These are phyloP conservation scores for Prunus fruticosa DNA, from an alignment of 306 rosid species.

Conservation along the genomic window DNA sequence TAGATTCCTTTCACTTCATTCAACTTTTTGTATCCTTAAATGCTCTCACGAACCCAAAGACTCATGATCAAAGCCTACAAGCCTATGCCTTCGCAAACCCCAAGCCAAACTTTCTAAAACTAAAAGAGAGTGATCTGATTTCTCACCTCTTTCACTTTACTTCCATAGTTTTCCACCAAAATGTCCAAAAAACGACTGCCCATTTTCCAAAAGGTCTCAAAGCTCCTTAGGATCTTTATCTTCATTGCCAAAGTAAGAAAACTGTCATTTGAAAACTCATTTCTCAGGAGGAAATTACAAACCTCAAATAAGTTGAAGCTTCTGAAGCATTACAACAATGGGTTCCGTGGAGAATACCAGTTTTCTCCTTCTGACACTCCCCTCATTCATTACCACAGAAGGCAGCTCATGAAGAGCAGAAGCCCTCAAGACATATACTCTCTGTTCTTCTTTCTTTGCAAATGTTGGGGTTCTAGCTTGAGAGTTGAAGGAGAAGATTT, in stretches of 20 bases:
- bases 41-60: neutral
- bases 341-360: constrained; percentile 36
- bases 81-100: neutral
- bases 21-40: constrained; percentile 40
- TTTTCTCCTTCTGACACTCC: constrained; percentile 57
- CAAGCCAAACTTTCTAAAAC: constrained; percentile 16
- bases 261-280: constrained; percentile 38
- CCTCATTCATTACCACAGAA: constrained; percentile 31
- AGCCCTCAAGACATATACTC: constrained; percentile 13
- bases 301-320: constrained; percentile 33
- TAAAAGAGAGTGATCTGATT: neutral
- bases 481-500: too few relatives aligned
- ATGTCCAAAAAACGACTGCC: constrained; percentile 44
- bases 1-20: constrained; percentile 6
- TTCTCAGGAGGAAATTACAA: constrained; percentile 29
- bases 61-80: too few relatives aligned
- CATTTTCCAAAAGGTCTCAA: constrained; percentile 38
- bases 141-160: neutral
- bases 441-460: too few relatives aligned
- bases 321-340: constrained; percentile 33
- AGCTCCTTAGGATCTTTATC: constrained; percentile 34
- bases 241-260: constrained; percentile 41
- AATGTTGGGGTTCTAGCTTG: too few relatives aligned
- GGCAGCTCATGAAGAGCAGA: constrained; percentile 9
- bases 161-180: neutral